Conservation (phyloP, 1,139 yeast genomes). For the Debaryomyces nepalensis region DNA sequence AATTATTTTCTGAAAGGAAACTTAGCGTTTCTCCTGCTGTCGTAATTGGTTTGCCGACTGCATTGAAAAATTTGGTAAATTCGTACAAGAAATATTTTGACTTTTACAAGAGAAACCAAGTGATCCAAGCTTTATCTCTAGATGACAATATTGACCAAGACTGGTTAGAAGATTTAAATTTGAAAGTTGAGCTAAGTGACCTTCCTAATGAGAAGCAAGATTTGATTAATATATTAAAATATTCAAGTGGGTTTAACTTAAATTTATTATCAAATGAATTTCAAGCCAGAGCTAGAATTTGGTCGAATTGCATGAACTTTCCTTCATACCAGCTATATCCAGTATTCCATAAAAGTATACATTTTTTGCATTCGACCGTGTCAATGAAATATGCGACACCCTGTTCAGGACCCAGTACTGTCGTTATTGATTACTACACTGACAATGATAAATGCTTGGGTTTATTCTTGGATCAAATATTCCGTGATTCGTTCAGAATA, state of each 20-base stretch:
- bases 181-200: constrained; percentile 30
- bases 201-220: constrained; percentile 45
- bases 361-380: constrained; percentile 79
- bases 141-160: constrained; percentile 27
- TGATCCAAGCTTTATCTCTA: constrained; percentile 27
- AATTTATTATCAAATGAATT: constrained; percentile 34
- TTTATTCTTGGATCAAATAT: constrained; percentile 80
- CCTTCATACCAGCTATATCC: constrained; percentile 52
- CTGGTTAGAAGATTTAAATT: constrained; percentile 32
- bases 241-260: constrained; percentile 36
- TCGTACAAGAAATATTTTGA: constrained; percentile 52
- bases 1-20: constrained; percentile 51
- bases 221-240: constrained; percentile 43
- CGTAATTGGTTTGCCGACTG: constrained; percentile 66
- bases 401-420: constrained; percentile 85
- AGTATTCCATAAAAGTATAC: constrained; percentile 71
- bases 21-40: constrained; percentile 81
- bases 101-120: constrained; percentile 32
- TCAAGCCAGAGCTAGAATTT: constrained; percentile 39
- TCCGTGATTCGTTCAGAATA: constrained; percentile 63
- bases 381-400: constrained; percentile 88
- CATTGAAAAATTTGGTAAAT: constrained; percentile 58
- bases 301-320: constrained; percentile 46
- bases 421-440: constrained; percentile 85
- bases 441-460: constrained; percentile 92